These are phyloP conservation scores for Lentinus tigrinus DNA, from an alignment of 768 basidiomycete species.

Conservation along the genomic window DNA sequence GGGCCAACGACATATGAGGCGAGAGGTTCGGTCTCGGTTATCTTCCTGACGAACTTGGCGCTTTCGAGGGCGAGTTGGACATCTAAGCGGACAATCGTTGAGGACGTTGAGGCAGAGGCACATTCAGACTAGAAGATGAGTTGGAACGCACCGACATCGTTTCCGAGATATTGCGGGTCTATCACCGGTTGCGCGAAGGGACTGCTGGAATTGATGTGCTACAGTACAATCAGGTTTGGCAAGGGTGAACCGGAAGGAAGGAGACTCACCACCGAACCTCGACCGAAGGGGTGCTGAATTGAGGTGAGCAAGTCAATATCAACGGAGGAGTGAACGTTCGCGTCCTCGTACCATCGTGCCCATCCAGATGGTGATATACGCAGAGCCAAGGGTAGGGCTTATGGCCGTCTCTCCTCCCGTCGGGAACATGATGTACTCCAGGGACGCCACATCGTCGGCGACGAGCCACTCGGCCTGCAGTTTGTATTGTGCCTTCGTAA, in stretches of 20 bases:
- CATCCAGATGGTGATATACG: neutral
- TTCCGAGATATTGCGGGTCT: neutral
- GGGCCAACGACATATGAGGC: neutral
- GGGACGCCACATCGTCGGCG: neutral
- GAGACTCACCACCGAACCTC: neutral
- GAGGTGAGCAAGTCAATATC: neutral
- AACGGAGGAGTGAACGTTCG: neutral
- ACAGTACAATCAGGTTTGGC: too few relatives aligned
- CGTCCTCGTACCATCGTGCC: neutral
- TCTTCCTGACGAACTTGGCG: neutral
- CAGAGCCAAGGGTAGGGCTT: neutral
- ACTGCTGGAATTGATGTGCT: conserved; percentile 2
- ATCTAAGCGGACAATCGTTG: neutral
- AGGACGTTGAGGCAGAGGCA: neutral
- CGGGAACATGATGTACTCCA: conserved; percentile 5
- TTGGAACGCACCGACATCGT: neutral
- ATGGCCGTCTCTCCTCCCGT: neutral
- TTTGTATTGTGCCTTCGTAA: neutral
- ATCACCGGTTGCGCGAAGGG: neutral
- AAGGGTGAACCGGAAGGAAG: neutral
- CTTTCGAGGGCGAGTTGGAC: neutral
- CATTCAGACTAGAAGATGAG: neutral
- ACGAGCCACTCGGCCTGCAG: neutral
- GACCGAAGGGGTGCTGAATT: neutral
- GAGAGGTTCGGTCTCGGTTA: neutral